phyloP scores from a whole-genome alignment of 208 protist genomes.

The Wallacemonas rigidus region DNA sequence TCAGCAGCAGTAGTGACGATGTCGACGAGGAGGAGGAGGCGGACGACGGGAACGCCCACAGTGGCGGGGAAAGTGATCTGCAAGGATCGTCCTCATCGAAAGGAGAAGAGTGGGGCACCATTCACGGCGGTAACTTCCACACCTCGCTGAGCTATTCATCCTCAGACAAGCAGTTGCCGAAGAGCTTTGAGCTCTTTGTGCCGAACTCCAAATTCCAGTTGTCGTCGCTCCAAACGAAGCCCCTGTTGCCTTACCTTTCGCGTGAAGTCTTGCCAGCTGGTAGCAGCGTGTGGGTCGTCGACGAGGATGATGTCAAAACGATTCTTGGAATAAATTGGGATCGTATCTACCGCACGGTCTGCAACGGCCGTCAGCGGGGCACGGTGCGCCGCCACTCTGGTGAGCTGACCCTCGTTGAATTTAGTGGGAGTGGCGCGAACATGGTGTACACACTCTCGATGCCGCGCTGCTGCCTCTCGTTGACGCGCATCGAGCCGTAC shows the following conservation, averaged over 20 bases:
- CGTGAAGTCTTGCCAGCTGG: slow-evolving; percentile 44
- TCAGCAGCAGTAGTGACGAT: background rate
- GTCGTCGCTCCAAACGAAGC: slow-evolving; percentile 31
- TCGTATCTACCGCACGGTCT: slow-evolving; percentile 57
- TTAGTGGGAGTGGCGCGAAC: slow-evolving; percentile 31
- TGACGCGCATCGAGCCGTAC: slow-evolving; percentile 60
- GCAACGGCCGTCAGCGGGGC: slow-evolving; percentile 68
- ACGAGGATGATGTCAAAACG: slow-evolving; percentile 82
- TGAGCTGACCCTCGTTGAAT: slow-evolving; percentile 64
- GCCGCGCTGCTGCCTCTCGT: slow-evolving; percentile 66
- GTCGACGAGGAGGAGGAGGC: slow-evolving; percentile 28
- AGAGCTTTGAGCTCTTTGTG: slow-evolving; percentile 49
- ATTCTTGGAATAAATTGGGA: slow-evolving; percentile 64
- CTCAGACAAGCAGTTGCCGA: slow-evolving; percentile 24
- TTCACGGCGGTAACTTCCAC: slow-evolving; percentile 29
- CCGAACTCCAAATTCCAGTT: slow-evolving; percentile 68
- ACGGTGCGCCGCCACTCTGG: slow-evolving; percentile 60
- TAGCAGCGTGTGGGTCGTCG: slow-evolving; percentile 69
- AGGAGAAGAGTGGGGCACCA: slow-evolving; percentile 47
- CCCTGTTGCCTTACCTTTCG: slow-evolving; percentile 47
- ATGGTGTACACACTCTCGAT: slow-evolving; percentile 57
- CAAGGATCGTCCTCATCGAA: slow-evolving; percentile 15
- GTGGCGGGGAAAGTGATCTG: slow-evolving; percentile 13
- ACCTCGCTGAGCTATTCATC: slow-evolving; percentile 19
- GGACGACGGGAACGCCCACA: slow-evolving; percentile 24